phyloP scores from a whole-genome alignment of 768 basidiomycete species.

The Tricholoma saponaceum region DNA sequence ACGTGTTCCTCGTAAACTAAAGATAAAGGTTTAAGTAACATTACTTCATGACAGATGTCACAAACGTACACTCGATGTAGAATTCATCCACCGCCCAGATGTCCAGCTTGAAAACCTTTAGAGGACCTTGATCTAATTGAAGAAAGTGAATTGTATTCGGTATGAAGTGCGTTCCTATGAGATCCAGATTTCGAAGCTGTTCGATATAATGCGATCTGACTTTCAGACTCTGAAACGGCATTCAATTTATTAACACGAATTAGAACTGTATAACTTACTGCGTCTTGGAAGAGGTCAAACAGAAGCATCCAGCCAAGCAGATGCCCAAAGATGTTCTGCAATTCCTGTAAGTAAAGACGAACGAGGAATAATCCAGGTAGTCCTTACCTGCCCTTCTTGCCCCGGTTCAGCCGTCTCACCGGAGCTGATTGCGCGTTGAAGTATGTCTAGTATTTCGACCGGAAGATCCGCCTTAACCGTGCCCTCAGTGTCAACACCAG shows the following conservation, averaged over 20 bases:
- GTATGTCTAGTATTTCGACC: conserved; percentile 55
- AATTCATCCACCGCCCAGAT: conserved; percentile 85
- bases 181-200: conserved; percentile 67
- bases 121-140: conserved; percentile 58
- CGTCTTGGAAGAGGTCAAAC: conserved; percentile 79
- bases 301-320: conserved; percentile 89
- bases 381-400: not conserved
- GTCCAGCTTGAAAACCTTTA: conserved; percentile 75
- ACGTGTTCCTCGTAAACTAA: conserved; percentile 57
- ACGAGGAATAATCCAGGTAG: not conserved
- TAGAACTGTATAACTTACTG: conserved; percentile 46
- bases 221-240: conserved; percentile 66
- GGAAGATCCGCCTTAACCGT: conserved; percentile 56
- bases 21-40: not conserved
- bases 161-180: conserved; percentile 65
- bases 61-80: conserved; percentile 60
- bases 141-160: conserved; percentile 69
- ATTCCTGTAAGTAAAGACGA: conserved; percentile 34
- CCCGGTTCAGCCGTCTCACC: not conserved
- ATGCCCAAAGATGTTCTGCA: conserved; percentile 53
- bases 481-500: conserved; percentile 71
- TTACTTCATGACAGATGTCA: not conserved
- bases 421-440: conserved; percentile 37
- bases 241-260: not conserved
- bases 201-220: conserved; percentile 84